Conservation (phyloP, 2,329 filamentous ascomycete species). For the Paecilomyces sp. region DNA sequence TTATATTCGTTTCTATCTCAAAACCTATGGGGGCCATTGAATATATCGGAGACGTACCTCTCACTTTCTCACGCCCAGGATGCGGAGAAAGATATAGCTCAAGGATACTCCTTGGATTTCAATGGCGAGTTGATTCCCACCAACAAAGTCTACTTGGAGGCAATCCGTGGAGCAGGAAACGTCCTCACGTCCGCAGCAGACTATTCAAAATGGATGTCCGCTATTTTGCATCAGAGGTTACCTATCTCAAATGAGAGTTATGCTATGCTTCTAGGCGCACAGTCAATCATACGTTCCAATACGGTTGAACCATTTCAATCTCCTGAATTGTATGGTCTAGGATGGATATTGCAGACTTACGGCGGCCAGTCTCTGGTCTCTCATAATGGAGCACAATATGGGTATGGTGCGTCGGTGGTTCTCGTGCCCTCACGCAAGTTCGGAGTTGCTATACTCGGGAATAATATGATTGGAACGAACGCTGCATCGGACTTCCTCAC, state of each 20-base stretch:
- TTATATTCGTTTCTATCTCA: conserved; percentile 25
- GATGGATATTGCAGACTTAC: conserved; percentile 8
- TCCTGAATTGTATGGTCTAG: conserved; percentile 5
- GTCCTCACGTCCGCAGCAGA: conserved; percentile 29
- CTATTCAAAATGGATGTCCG: conserved; percentile 44
- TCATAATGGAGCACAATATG: conserved; percentile 7
- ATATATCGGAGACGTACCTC: conserved; percentile 34
- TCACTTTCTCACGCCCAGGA: conserved; percentile 24
- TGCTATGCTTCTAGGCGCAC: conserved; percentile 2
- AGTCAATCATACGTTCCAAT: neutral
- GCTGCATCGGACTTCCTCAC: conserved; percentile 1
- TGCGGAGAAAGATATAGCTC: conserved; percentile 14
- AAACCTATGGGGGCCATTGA: conserved; percentile 33
- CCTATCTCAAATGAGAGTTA: conserved; percentile 6
- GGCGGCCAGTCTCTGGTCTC: conserved; percentile 4
- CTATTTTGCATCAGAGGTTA: conserved; percentile 19
- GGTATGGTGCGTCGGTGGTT: conserved; percentile 7
- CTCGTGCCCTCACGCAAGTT: conserved; percentile 4
- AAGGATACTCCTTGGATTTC: conserved; percentile 16
- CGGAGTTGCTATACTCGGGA: conserved; percentile 7
- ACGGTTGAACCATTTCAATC: conserved; percentile 1
- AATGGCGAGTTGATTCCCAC: conserved; percentile 4
- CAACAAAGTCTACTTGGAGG: conserved; percentile 5
- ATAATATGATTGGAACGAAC: conserved; percentile 3
- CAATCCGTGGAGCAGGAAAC: conserved; percentile 10